A percentile compares a stretch with the other conserved stretches of the same genome.
These are phyloP conservation scores for Speleostelium caveatum DNA, from an alignment of 78 protist genomes.

Conservation along the genomic window DNA sequence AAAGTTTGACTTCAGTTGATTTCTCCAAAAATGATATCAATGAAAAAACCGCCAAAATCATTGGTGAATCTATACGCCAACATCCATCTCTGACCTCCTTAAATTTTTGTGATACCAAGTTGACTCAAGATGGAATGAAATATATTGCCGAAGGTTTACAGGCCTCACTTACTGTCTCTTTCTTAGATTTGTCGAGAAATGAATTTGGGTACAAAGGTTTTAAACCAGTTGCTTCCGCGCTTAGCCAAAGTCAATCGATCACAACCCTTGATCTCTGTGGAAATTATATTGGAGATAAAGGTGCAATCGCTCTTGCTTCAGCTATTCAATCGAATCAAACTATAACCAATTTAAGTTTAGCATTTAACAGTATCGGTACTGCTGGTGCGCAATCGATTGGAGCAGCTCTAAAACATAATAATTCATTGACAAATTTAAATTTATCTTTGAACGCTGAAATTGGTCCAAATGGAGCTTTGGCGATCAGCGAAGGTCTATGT, in stretches of 20 bases:
- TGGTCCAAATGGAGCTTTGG: slow-evolving; percentile 15
- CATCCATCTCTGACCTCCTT: slow-evolving; percentile 27
- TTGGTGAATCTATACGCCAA: slow-evolving; percentile 29
- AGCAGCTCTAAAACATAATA: slow-evolving; percentile 19
- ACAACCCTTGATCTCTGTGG: slow-evolving; percentile 68
- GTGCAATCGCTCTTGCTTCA: slow-evolving; percentile 59
- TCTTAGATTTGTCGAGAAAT: slow-evolving; percentile 72
- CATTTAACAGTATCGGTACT: slow-evolving; percentile 64
- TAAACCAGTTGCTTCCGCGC: slow-evolving; percentile 43
- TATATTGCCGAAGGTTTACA: slow-evolving; percentile 52
- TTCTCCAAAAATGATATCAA: slow-evolving; percentile 55
- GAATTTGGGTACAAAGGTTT: slow-evolving; percentile 73
- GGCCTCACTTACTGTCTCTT: slow-evolving; percentile 2
- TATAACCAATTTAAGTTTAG: slow-evolving; percentile 36
- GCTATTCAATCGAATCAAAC: slow-evolving; percentile 38
- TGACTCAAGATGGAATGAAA: slow-evolving; percentile 24
- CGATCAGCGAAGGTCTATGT: slow-evolving; percentile 30
- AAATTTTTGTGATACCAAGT: slow-evolving; percentile 60
- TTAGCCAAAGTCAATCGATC: slow-evolving; percentile 21
- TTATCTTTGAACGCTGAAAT: slow-evolving; percentile 70
- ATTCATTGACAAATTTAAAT: slow-evolving; percentile 12
- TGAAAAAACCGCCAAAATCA: slow-evolving; percentile 41
- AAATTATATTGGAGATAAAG: slow-evolving; percentile 77
- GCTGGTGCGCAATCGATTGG: slow-evolving; percentile 52
- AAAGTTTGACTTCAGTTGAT: slow-evolving; percentile 7